These are phyloP conservation scores for Hyparrhenia diplandra DNA, from an alignment of 176 grass and related monocot species.

Conservation along the genomic window DNA sequence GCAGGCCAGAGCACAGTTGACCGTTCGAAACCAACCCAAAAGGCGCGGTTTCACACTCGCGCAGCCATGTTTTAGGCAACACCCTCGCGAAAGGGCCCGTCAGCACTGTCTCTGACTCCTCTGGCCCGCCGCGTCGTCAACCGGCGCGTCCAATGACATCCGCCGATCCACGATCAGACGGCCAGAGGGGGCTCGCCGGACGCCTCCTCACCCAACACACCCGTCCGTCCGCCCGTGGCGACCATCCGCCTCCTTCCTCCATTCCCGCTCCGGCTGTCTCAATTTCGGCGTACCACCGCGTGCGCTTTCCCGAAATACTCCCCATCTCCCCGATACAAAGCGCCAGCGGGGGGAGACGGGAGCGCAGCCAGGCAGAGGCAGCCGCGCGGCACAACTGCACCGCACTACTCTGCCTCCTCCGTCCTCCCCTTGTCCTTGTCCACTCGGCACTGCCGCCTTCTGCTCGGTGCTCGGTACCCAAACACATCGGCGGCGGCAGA, in stretches of 20 bases:
- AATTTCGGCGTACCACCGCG: conserved; percentile 27
- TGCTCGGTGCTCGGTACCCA: conserved; percentile 8
- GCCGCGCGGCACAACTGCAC: conserved; percentile 29
- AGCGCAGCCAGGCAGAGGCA: not conserved
- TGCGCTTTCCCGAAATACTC: conserved; percentile 40
- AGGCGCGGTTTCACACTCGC: not conserved
- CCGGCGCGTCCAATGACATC: not conserved
- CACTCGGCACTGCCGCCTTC: not conserved
- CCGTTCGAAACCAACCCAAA: not conserved
- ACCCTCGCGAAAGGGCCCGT: not conserved
- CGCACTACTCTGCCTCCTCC: not conserved
- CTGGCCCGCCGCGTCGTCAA: not conserved
- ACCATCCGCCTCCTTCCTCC: not conserved
- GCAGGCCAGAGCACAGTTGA: not conserved
- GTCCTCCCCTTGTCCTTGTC: conserved; percentile 9
- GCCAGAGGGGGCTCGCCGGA: too few species aligned
- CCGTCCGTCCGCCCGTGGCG: not conserved
- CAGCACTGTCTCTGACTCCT: not conserved
- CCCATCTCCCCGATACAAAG: conserved; percentile 21
- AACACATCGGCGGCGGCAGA: not conserved
- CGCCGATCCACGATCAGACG: conserved; percentile 4
- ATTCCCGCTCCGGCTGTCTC: conserved; percentile 29
- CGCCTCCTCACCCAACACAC: too few species aligned
- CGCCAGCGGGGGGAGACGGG: not conserved
- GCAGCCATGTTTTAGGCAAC: not conserved